These are phyloP conservation scores for Ensete ventricosum DNA, from an alignment of 176 grass and related monocot genomes.

Conservation along the genomic window DNA sequence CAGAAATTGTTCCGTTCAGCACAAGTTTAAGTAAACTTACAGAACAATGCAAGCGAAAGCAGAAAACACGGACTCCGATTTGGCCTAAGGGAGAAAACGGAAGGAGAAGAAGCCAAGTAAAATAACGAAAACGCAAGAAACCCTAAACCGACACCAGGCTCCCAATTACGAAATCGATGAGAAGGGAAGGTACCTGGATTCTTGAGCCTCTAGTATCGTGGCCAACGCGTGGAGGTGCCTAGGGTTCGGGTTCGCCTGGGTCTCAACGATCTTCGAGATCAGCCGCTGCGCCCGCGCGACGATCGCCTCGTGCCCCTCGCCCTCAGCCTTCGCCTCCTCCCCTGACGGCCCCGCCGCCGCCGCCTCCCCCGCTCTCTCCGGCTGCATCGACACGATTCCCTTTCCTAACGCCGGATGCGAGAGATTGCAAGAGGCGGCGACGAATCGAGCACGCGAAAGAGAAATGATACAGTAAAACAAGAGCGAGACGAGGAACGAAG, in stretches of 20 bases:
- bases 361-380: neutral
- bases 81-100: neutral
- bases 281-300: conserved; percentile 46
- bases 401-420: neutral
- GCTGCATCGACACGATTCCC: conserved; percentile 18
- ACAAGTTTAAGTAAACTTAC: too few species aligned
- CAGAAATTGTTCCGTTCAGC: too few species aligned
- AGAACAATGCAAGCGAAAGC: too few species aligned
- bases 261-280: conserved; percentile 44
- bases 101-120: neutral
- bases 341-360: neutral
- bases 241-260: conserved; percentile 59
- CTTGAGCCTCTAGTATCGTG: conserved; percentile 69
- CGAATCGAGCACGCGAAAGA: neutral
- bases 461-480: neutral
- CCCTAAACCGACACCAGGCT: neutral
- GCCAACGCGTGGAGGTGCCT: conserved; percentile 80
- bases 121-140: neutral
- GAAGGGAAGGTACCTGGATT: conserved; percentile 36
- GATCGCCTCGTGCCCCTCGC: conserved; percentile 41
- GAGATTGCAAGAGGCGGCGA: conserved; percentile 5
- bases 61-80: neutral
- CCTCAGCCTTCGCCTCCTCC: neutral
- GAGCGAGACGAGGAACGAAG: neutral
- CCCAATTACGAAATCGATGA: neutral